Conservation (phyloP, 495 filamentous ascomycete genomes). For the Penicillium lagena region DNA sequence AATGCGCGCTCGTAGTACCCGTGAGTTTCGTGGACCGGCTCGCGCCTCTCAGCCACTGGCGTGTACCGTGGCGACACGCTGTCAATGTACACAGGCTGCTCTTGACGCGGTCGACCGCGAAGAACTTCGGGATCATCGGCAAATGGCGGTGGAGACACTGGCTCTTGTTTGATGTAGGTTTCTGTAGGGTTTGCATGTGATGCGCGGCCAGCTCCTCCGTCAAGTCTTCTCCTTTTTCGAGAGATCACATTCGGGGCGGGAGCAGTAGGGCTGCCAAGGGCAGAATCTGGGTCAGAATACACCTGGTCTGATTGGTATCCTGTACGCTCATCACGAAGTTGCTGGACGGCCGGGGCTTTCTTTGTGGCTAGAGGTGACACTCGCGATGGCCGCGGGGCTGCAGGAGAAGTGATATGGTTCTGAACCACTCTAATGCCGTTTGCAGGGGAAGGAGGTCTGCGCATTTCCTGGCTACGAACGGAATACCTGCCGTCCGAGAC, state of each 20-base stretch:
- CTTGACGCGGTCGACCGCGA: constrained; percentile 37
- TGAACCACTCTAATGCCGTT: constrained; percentile 43
- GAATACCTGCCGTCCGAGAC: constrained; percentile 10
- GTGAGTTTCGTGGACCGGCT: constrained; percentile 31
- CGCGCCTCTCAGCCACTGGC: constrained; percentile 30
- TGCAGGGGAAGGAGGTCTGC: constrained; percentile 18
- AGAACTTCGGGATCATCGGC: constrained; percentile 41
- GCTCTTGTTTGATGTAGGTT: constrained; percentile 80
- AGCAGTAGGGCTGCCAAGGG: constrained; percentile 31
- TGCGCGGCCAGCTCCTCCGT: constrained; percentile 8
- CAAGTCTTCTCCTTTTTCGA: constrained; percentile 44
- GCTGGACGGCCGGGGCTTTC: constrained; percentile 47
- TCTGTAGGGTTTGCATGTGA: constrained; percentile 19
- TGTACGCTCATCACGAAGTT: constrained; percentile 17
- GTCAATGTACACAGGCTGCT: constrained; percentile 44
- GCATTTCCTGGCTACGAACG: constrained; percentile 15
- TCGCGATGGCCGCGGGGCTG: constrained; percentile 75
- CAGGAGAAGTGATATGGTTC: constrained; percentile 62
- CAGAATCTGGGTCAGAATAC: constrained; percentile 16
- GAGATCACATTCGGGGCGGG: constrained; percentile 26
- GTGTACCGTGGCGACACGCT: constrained; percentile 40
- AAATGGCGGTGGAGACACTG: constrained; percentile 73
- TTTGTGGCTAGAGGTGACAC: constrained; percentile 69
- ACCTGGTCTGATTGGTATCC: constrained; percentile 20
- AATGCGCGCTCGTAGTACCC: constrained; percentile 28